phyloP scores from a whole-genome alignment of 2,329 filamentous ascomycete genomes.

The Gliomastix tumulicola region DNA sequence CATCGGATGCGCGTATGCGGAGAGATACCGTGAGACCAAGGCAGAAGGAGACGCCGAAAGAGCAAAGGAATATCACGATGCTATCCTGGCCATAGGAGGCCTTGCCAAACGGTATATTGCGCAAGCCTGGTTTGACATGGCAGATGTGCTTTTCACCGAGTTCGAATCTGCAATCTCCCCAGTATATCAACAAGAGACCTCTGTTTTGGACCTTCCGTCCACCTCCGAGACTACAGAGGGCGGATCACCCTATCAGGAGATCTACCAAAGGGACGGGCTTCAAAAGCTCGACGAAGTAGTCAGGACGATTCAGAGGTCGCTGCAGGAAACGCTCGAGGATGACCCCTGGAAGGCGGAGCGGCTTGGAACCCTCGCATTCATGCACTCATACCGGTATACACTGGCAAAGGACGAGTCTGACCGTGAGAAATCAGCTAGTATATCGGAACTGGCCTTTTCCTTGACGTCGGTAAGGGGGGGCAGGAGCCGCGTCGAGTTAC shows the following conservation, averaged over 20 bases:
- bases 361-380: background rate
- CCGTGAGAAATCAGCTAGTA: background rate
- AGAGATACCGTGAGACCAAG: background rate
- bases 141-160: too few relatives aligned
- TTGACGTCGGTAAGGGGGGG: background rate
- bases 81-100: background rate
- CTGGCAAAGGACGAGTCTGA: background rate
- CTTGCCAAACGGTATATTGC: too few relatives aligned
- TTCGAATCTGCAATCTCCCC: too few relatives aligned
- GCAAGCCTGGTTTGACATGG: too few relatives aligned
- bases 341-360: background rate
- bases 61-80: background rate
- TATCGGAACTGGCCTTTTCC: background rate
- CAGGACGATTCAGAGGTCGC: background rate
- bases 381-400: background rate
- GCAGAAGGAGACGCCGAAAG: background rate
- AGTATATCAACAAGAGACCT: too few relatives aligned
- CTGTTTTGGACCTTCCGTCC: too few relatives aligned
- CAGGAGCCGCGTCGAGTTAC: background rate
- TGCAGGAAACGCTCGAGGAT: background rate
- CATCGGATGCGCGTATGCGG: background rate
- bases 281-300: background rate
- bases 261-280: too few relatives aligned
- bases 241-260: too few relatives aligned
- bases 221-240: too few relatives aligned